Percentiles rank a stretch among this genome's conserved stretches.
Evolutionary conservation across 768 basidiomycete genomes (phyloP).

Genomic region (Goffeauzyma gilvescens): DNA sequence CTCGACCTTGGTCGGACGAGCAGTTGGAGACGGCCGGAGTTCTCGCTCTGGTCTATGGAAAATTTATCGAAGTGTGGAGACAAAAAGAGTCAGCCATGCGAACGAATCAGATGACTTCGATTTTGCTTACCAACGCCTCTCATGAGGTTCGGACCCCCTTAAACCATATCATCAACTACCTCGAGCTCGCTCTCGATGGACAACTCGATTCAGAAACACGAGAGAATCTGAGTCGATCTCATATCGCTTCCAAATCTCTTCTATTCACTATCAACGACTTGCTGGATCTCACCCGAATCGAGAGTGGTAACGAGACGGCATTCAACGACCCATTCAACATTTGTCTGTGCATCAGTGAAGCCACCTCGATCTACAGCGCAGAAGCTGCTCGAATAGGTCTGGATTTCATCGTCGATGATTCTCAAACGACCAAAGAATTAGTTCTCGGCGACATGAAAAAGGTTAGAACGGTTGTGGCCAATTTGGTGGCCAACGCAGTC

Average conservation of each 20-base stretch:
- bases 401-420: constrained; percentile 42
- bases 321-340: constrained; percentile 63
- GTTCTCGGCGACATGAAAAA: constrained; percentile 57
- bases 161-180: constrained; percentile 73
- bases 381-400: constrained; percentile 49
- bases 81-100: constrained; percentile 58
- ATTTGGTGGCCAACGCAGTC: constrained; percentile 60
- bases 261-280: constrained; percentile 71
- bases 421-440: constrained; percentile 37
- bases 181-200: constrained; percentile 63
- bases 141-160: constrained; percentile 65
- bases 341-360: constrained; percentile 43
- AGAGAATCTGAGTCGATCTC: constrained; percentile 51
- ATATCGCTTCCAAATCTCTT: constrained; percentile 59
- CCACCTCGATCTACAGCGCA: constrained; percentile 43
- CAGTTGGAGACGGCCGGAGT: constrained; percentile 66
- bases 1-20: constrained; percentile 59
- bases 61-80: constrained; percentile 42
- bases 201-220: constrained; percentile 53
- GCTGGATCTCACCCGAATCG: constrained; percentile 57
- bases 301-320: constrained; percentile 53
- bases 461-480: constrained; percentile 57
- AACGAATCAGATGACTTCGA: constrained; percentile 51
- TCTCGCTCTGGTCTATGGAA: constrained; percentile 48
- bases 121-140: constrained; percentile 59